Evolutionary conservation across 2,329 filamentous ascomycete genomes (phyloP), one percentile per base, ranked within the genome.

Genomic region (Cordyceps tenuipes): DNA sequence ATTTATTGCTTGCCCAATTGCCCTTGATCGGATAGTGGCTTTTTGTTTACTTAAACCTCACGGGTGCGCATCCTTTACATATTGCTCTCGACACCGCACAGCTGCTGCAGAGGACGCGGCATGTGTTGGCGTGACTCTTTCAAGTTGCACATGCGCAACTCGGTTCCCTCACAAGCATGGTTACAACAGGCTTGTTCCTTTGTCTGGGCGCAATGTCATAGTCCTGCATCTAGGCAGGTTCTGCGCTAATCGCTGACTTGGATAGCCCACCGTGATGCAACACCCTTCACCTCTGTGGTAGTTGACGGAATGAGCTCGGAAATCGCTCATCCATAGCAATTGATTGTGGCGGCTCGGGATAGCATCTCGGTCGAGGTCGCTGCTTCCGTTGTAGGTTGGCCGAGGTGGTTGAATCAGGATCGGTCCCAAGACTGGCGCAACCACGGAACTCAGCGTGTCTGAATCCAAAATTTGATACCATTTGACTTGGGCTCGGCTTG

Each of bases 1-100:
- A 58, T 58, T 57, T 29, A 58, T 58, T 58, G 56, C 47, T 12
- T 43, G 36, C 21, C 56, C 26, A 50, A 43, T 57, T 7, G 23
- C 23, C 23, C 19, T 44, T 7, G 36, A 21, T 5, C 23, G 7
- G 21, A 5, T 50, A 44, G 23, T 43, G 51, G 39, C 44, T 41
- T 50, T 46, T 49, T 47, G 56, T 47, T 58, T 51, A 58, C 34
- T 58, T 34, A 7, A 29, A 51, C 10, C 49, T 31, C n/a, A 23
- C 12, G 13, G 17, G n/a, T 10, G 17, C 26, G 17, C n/a, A 51
- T n/a, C n/a, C 4, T 31, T 50, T 21, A 51, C 47, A 58, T 58
- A 36, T 34, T 51, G 36, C 47, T 34, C 44, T 44, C 13, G 31
- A 21, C 26, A n/a, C n/a, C 5, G 15, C 48, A 10, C 17, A 47